A percentile compares a stretch with the other conserved stretches of the same genome.
phyloP scores from a whole-genome alignment of 768 basidiomycete genomes.

The Naganishia friedmannii region DNA sequence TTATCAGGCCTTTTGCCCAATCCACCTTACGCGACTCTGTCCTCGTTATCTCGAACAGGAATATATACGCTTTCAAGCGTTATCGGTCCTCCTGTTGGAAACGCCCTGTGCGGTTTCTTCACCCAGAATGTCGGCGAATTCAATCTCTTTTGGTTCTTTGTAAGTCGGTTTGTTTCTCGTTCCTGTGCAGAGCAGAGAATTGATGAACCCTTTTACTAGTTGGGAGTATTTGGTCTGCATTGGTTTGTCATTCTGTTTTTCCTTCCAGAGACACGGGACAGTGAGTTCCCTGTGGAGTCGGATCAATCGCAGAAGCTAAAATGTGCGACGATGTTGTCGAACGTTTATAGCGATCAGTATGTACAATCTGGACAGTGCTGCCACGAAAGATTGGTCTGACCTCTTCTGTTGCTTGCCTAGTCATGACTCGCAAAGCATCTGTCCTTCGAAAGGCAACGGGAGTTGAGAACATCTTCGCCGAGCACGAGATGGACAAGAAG shows the following conservation, averaged over 20 bases:
- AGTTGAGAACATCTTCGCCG: slow-evolving; percentile 35
- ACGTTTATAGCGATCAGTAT: not conserved
- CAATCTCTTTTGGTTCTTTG: slow-evolving; percentile 41
- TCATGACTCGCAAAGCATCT: slow-evolving; percentile 33
- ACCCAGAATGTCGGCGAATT: slow-evolving; percentile 38
- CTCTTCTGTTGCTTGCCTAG: not conserved
- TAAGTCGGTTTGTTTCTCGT: slow-evolving; percentile 13
- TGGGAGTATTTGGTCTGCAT: slow-evolving; percentile 40
- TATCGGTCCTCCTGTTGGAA: slow-evolving; percentile 38
- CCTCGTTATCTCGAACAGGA: not conserved
- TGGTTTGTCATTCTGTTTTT: slow-evolving; percentile 36
- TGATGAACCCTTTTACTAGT: slow-evolving; percentile 14
- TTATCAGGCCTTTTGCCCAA: too few species aligned
- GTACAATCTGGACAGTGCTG: not conserved
- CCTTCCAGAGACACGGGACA: slow-evolving; percentile 42
- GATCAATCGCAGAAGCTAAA: not conserved
- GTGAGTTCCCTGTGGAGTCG: slow-evolving; percentile 11
- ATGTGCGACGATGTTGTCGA: not conserved
- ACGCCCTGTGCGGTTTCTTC: slow-evolving; percentile 35
- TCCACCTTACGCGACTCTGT: too few species aligned
- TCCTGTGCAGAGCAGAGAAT: not conserved
- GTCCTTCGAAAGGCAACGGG: slow-evolving; percentile 37
- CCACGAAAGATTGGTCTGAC: not conserved
- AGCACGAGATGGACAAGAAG: slow-evolving; percentile 42
- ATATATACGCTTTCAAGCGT: slow-evolving; percentile 27